Evolutionary conservation across 495 filamentous ascomycete species (phyloP).

Genomic region (Umbilicaria muhlenbergii): DNA sequence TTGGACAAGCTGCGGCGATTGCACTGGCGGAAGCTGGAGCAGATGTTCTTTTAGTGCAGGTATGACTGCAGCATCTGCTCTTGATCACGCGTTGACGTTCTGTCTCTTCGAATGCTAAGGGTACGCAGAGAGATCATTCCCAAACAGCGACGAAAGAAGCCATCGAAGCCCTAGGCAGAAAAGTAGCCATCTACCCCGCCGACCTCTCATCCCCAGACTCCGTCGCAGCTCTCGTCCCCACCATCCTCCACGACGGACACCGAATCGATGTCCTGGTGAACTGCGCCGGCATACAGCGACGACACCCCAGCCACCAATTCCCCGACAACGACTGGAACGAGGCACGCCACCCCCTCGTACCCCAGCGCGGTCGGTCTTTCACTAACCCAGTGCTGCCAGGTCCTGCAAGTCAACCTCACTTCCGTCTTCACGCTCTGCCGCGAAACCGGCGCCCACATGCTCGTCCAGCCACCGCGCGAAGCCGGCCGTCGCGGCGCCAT

Average conservation of each 20-base stretch:
- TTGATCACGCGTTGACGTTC: neutral
- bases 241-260: slow-evolving; percentile 41
- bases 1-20: slow-evolving; percentile 71
- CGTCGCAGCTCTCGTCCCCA: slow-evolving; percentile 45
- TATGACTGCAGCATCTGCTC: slow-evolving; percentile 4
- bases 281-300: slow-evolving; percentile 71
- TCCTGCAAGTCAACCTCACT: slow-evolving; percentile 73
- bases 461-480: slow-evolving; percentile 37
- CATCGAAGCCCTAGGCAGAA: slow-evolving; percentile 50
- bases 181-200: slow-evolving; percentile 49
- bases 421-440: slow-evolving; percentile 72
- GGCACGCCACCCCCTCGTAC: slow-evolving; percentile 18
- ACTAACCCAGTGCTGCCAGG: slow-evolving; percentile 21
- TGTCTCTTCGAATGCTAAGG: neutral
- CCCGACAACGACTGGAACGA: slow-evolving; percentile 73
- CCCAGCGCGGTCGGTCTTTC: neutral
- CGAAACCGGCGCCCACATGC: slow-evolving; percentile 74
- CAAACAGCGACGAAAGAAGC: slow-evolving; percentile 45
- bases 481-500: slow-evolving; percentile 53
- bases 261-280: slow-evolving; percentile 60
- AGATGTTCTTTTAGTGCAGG: slow-evolving; percentile 56
- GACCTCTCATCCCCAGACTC: slow-evolving; percentile 50
- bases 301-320: slow-evolving; percentile 64
- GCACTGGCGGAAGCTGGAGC: slow-evolving; percentile 73
- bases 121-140: slow-evolving; percentile 42